phyloP scores from a whole-genome alignment of 2,329 filamentous ascomycete species.

The Aspergillus quadrilineatus region DNA sequence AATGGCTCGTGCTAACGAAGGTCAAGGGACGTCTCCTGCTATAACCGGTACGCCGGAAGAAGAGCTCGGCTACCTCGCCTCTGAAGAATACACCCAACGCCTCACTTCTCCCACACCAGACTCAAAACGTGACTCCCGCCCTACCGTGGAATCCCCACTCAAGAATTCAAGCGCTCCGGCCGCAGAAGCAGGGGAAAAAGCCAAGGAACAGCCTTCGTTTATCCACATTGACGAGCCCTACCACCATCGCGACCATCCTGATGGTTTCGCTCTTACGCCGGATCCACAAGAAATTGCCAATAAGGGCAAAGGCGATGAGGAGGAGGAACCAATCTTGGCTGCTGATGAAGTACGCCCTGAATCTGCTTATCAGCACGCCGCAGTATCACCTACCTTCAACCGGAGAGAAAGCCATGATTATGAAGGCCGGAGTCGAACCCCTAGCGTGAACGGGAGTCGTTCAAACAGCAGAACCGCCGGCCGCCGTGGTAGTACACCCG shows the following conservation, averaged over 20 bases:
- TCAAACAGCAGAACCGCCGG: constrained; percentile 65
- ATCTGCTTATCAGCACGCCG: constrained; percentile 70
- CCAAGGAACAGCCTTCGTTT: constrained; percentile 38
- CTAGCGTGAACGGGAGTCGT: constrained; percentile 60
- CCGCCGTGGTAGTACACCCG: constrained; percentile 58
- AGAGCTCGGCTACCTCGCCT: constrained; percentile 83
- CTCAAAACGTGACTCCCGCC: constrained; percentile 44
- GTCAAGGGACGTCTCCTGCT: constrained; percentile 62
- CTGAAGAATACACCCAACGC: constrained; percentile 77
- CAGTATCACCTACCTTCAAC: constrained; percentile 72
- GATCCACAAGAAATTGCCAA: constrained; percentile 51
- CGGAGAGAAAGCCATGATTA: constrained; percentile 60
- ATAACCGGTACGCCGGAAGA: constrained; percentile 78
- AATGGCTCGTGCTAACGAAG: constrained; percentile 9
- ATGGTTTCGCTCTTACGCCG: constrained; percentile 51
- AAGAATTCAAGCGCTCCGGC: constrained; percentile 52
- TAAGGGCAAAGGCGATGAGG: constrained; percentile 52
- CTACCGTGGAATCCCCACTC: constrained; percentile 52
- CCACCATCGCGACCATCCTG: constrained; percentile 42
- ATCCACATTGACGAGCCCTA: constrained; percentile 75
- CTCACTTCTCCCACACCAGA: constrained; percentile 63
- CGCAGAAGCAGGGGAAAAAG: constrained; percentile 42
- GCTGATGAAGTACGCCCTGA: constrained; percentile 77
- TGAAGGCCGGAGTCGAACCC: constrained; percentile 51
- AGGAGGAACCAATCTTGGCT: constrained; percentile 79